A percentile compares a stretch with the other conserved stretches of the same genome.
Conservation (phyloP, 2,329 filamentous ascomycete genomes). For the Fusarium dimerum region DNA sequence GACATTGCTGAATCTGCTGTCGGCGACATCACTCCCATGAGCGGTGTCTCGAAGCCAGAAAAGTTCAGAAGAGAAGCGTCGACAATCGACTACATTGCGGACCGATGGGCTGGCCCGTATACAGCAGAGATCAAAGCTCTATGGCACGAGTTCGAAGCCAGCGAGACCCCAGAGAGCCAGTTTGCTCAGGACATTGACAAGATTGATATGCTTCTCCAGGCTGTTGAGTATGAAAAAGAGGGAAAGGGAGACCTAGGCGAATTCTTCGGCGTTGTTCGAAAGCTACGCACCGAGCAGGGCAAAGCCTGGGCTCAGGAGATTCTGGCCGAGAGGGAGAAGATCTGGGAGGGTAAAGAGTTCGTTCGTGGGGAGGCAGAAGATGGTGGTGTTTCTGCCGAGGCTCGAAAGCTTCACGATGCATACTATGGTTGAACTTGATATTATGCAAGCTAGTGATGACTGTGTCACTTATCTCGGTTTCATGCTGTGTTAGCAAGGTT, state of each 20-base stretch:
- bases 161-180: slow-evolving; percentile 74
- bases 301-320: slow-evolving; percentile 77
- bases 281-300: slow-evolving; percentile 74
- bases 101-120: slow-evolving; percentile 64
- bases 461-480: neutral
- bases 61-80: slow-evolving; percentile 83
- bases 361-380: slow-evolving; percentile 47
- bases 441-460: neutral
- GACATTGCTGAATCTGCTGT: slow-evolving; percentile 97
- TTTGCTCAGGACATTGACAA: slow-evolving; percentile 98
- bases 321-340: slow-evolving; percentile 70
- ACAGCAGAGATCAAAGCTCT: slow-evolving; percentile 72
- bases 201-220: slow-evolving; percentile 91
- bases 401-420: slow-evolving; percentile 16
- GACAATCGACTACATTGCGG: slow-evolving; percentile 89
- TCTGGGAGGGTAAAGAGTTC: slow-evolving; percentile 62
- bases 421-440: slow-evolving; percentile 15
- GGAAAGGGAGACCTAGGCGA: slow-evolving; percentile 75
- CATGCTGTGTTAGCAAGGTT: too few species aligned
- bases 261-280: slow-evolving; percentile 76
- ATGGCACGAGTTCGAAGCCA: slow-evolving; percentile 96
- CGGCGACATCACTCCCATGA: slow-evolving; percentile 95
- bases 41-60: slow-evolving; percentile 82
- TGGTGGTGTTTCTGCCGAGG: slow-evolving; percentile 38
- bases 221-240: slow-evolving; percentile 89